A percentile compares a stretch with the other conserved stretches of the same genome.
Evolutionary conservation across 768 basidiomycete genomes (phyloP).

Genomic region (Russula vinacea): DNA sequence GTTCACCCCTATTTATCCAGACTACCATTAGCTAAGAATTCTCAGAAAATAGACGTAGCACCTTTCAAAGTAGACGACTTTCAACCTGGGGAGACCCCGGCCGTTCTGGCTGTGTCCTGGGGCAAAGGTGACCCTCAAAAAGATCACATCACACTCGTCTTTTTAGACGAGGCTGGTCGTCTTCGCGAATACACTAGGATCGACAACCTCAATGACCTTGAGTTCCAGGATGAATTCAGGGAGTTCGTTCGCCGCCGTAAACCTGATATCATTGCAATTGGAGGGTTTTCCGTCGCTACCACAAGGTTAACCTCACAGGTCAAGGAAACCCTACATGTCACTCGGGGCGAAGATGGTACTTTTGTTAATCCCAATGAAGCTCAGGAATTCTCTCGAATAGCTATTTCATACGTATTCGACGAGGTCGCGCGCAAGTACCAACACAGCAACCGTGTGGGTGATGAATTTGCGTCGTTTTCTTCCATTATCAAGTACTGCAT

Average conservation of each 20-base stretch:
- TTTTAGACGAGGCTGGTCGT: constrained; percentile 83
- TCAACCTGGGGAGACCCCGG: constrained; percentile 65
- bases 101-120: constrained; percentile 89
- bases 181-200: constrained; percentile 87
- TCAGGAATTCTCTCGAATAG: constrained; percentile 51
- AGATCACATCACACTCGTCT: constrained; percentile 82
- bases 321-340: constrained; percentile 50
- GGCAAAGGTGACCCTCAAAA: constrained; percentile 92
- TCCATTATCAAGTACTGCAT: constrained; percentile 87
- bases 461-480: constrained; percentile 78
- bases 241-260: constrained; percentile 79
- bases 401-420: constrained; percentile 81
- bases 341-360: constrained; percentile 8
- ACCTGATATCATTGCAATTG: constrained; percentile 85
- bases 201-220: constrained; percentile 76
- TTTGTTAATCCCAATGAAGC: constrained; percentile 20
- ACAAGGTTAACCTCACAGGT: constrained; percentile 62
- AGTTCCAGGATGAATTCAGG: constrained; percentile 67
- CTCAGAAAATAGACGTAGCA: constrained; percentile 77
- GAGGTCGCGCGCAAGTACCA: constrained; percentile 94
- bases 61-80: constrained; percentile 64
- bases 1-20: constrained; percentile 31
- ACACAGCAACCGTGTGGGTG: constrained; percentile 77
- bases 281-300: constrained; percentile 84
- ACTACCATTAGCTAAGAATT: constrained; percentile 7